Conservation (phyloP, 768 basidiomycete genomes). For the Termitomyces sp. region DNA sequence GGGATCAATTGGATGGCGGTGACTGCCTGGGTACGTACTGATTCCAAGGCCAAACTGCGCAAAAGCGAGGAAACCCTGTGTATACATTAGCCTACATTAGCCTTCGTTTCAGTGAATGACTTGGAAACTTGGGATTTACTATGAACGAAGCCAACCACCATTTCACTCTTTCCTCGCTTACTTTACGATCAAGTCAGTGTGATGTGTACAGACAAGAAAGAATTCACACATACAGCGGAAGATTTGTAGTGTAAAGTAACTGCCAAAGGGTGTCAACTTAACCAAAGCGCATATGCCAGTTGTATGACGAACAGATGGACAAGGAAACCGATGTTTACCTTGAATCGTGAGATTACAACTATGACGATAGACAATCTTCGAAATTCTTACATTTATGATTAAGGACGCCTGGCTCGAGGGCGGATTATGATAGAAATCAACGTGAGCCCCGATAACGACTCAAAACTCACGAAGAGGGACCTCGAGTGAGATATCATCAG, state of each 20-base stretch:
- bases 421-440: too few species aligned
- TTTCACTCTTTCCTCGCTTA: not conserved
- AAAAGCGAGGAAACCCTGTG: not conserved
- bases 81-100: not conserved
- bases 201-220: not conserved
- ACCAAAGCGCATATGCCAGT: not conserved
- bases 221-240: not conserved
- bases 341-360: not conserved
- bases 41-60: not conserved
- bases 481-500: not conserved
- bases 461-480: not conserved
- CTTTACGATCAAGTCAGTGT: not conserved
- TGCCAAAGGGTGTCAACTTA: not conserved
- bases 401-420: not conserved
- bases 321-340: not conserved
- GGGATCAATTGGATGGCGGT: not conserved
- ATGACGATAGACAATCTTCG: not conserved
- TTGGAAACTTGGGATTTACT: not conserved
- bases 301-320: not conserved
- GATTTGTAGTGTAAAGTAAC: conserved; percentile 3
- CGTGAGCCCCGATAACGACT: not conserved
- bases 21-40: not conserved
- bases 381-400: not conserved
- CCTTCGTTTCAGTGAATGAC: not conserved
- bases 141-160: conserved; percentile 3